These are phyloP conservation scores for Epichloe baconii DNA, from an alignment of 2,329 filamentous ascomycete genomes.

Conservation along the genomic window DNA sequence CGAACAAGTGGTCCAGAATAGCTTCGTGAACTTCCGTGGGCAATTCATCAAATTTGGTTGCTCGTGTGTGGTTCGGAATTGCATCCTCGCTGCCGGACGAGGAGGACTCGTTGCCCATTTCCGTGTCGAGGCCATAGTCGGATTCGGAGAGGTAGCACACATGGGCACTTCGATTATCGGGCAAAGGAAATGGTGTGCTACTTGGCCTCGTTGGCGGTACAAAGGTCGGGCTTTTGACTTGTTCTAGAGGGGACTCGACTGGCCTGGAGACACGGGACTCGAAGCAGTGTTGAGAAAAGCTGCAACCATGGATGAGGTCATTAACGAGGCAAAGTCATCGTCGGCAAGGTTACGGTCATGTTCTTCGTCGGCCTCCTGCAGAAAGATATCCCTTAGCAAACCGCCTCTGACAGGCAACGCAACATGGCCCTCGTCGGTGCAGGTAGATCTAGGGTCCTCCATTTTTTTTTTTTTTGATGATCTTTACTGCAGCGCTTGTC, in stretches of 20 bases:
- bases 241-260: conserved; percentile 39
- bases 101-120: conserved; percentile 5
- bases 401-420: conserved; percentile 3
- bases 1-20: conserved; percentile 59
- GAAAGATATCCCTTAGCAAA: conserved; percentile 3
- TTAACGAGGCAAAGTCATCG: conserved; percentile 22
- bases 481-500: conserved; percentile 1
- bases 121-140: conserved; percentile 10
- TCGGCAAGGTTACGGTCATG: conserved; percentile 9
- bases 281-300: conserved; percentile 29
- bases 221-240: conserved; percentile 26
- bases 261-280: conserved; percentile 42
- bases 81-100: conserved; percentile 11
- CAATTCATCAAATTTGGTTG: conserved; percentile 34
- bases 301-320: conserved; percentile 24
- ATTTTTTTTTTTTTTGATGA: neutral
- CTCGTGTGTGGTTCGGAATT: conserved; percentile 8
- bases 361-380: conserved; percentile 5
- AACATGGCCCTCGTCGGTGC: conserved; percentile 2
- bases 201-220: conserved; percentile 34
- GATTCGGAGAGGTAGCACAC: conserved; percentile 15
- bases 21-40: conserved; percentile 61
- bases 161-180: conserved; percentile 29
- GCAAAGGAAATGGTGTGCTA: conserved; percentile 46
- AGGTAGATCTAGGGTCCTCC: conserved; percentile 1